Base-by-base conservation (phyloP, 306 rosid species). In the Casuarina cunninghamiana region DNA sequence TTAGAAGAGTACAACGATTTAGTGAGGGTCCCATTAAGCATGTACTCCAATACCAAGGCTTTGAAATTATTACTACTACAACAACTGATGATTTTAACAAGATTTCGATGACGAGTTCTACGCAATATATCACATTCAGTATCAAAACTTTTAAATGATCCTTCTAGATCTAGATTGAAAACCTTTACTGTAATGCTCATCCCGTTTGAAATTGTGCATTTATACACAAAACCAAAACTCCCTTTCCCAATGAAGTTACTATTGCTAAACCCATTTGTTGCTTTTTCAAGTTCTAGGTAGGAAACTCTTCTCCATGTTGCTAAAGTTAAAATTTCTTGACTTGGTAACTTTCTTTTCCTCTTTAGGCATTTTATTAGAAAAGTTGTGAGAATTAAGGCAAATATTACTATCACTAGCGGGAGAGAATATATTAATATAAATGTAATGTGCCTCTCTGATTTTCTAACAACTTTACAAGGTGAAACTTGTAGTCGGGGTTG, bases 231-330 rank as follows among this genome's bases (percentile, higher is more conserved):
- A 2, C 61, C 75, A 49, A 71, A 6, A 11, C 6, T 13, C 26
- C 45, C 75, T 48, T 17, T 49, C 32, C 65, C 49, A 17, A 54
- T 37, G 6, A 73, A 73, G 45, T 73, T 73, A 12, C 42, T 19
- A 6, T 78, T 76, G 32, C 44, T 10, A 46, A 74, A 70, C 5
- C 53, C 63, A 69, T 78, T 10, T 16, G 85, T 84, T 1, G 78
- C 81, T 21, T 41, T 9, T 3, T 21, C 41, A 58, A 84, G 77
- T 41, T 81, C 76, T 7, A 7, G 50, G 60, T 62, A 70, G 11
- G 87, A 50, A 72, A 75, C 57, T 35, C 58, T 74, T 60, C 58
- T 61, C 82, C 69, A 68, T 19, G 50, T 57, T 53, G 39, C 17
- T 39, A 68, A 32, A 58, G 71, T 1, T 4, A 48, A 10, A 1